Evolutionary conservation across 768 basidiomycete genomes (phyloP).

Genomic region (Auricularia sp.): DNA sequence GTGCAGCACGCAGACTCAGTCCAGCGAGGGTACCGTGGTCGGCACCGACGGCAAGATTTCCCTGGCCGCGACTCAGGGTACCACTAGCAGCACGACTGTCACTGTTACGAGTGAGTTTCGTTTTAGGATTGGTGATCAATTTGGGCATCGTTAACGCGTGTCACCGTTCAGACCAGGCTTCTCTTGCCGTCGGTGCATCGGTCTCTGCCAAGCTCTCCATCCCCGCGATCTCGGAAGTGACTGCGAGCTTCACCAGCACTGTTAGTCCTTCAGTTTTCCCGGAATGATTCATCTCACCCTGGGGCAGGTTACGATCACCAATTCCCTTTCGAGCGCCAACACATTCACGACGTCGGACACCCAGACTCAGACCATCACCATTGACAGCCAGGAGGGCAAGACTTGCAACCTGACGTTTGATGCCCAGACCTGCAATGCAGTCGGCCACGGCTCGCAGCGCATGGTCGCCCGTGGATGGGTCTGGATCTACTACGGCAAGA

Average conservation of each 20-base stretch:
- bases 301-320: background rate
- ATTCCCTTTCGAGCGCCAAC: background rate
- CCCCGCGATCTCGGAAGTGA: background rate
- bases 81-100: background rate
- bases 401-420: slow-evolving; percentile 1
- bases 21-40: background rate
- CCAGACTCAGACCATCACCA: background rate
- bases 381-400: background rate
- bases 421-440: background rate
- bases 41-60: background rate
- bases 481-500: background rate
- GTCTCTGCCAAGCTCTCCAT: background rate
- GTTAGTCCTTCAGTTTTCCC: background rate
- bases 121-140: background rate
- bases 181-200: background rate
- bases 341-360: background rate
- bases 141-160: background rate
- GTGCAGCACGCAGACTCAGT: background rate
- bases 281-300: background rate
- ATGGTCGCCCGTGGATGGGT: background rate
- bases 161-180: background rate
- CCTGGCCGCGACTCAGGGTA: background rate
- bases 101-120: background rate
- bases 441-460: background rate
- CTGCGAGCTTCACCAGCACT: background rate